These are phyloP conservation scores for Thraustochytrium sp. DNA, from an alignment of 352 stramenopile species.

Conservation along the genomic window DNA sequence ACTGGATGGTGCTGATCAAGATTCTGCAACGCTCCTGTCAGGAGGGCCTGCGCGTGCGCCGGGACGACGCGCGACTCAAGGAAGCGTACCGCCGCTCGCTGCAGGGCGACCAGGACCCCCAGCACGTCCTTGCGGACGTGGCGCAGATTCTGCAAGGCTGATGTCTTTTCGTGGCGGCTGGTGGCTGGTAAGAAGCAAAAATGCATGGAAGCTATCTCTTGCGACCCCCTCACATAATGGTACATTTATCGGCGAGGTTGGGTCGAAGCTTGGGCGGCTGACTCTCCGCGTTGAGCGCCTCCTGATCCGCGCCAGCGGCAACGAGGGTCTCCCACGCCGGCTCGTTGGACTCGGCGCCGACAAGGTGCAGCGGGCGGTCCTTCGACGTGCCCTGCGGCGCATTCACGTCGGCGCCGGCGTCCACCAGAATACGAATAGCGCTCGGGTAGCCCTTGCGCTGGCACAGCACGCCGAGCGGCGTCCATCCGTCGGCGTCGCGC, in stretches of 20 bases:
- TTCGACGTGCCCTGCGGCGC: not conserved
- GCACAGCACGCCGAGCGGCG: not conserved
- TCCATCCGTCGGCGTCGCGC: not conserved
- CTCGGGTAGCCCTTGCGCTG: not conserved
- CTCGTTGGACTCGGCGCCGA: constrained; percentile 24
- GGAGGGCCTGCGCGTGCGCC: not conserved
- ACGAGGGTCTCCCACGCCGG: not conserved
- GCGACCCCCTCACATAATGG: constrained; percentile 31
- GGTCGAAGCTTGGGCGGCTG: constrained; percentile 34
- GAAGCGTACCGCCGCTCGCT: not conserved
- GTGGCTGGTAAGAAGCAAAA: too few relatives aligned
- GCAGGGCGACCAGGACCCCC: not conserved
- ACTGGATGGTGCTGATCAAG: not conserved
- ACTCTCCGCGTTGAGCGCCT: not conserved
- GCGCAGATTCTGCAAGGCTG: too few relatives aligned
- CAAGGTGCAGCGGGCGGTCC: not conserved
- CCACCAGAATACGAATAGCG: not conserved
- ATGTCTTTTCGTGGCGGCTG: too few relatives aligned
- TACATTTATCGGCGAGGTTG: constrained; percentile 34
- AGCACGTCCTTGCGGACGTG: not conserved
- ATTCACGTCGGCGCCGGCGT: constrained; percentile 9
- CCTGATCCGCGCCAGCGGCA: not conserved
- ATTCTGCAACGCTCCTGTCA: not conserved
- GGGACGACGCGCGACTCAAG: not conserved
- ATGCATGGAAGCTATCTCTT: too few relatives aligned